phyloP scores from a whole-genome alignment of 2,329 filamentous ascomycete species.

The Cordyceps tenuipes region DNA sequence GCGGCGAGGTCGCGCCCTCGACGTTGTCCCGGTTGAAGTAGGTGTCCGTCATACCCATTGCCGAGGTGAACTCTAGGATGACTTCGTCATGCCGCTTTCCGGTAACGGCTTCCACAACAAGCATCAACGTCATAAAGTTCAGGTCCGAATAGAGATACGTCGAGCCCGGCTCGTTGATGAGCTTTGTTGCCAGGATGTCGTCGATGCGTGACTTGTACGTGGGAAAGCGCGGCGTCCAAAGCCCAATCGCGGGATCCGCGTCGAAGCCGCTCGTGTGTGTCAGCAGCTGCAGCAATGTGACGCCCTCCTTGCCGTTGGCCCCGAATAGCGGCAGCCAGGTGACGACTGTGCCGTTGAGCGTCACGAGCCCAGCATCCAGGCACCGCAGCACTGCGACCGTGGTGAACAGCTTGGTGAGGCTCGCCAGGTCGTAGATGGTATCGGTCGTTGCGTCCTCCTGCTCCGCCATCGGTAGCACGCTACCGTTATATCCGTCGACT shows the following conservation, averaged over 20 bases:
- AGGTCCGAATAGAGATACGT: conserved; percentile 27
- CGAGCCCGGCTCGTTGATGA: conserved; percentile 20
- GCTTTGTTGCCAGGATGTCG: conserved; percentile 20
- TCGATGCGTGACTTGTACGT: conserved; percentile 19
- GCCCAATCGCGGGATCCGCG: conserved; percentile 20
- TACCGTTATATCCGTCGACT: conserved; percentile 20
- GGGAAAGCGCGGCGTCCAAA: conserved; percentile 17
- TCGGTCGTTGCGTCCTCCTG: conserved; percentile 23
- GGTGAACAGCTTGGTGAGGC: conserved; percentile 30
- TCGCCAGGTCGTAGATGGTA: conserved; percentile 32
- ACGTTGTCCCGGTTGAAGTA: conserved; percentile 27
- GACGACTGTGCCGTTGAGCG: conserved; percentile 21
- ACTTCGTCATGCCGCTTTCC: conserved; percentile 19
- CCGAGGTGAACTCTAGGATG: conserved; percentile 19
- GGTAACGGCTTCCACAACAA: conserved; percentile 23
- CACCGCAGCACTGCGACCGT: conserved; percentile 24
- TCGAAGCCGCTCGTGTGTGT: conserved; percentile 27
- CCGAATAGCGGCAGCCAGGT: conserved; percentile 25
- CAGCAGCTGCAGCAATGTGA: conserved; percentile 26
- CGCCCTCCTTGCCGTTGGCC: conserved; percentile 23
- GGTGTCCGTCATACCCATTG: conserved; percentile 23
- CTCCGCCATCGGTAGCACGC: conserved; percentile 16
- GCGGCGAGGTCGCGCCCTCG: conserved; percentile 17
- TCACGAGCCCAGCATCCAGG: conserved; percentile 20
- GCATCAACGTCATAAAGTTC: conserved; percentile 26